These are phyloP conservation scores for Epichloe sp. DNA, from an alignment of 2,329 filamentous ascomycete genomes.

Conservation along the genomic window DNA sequence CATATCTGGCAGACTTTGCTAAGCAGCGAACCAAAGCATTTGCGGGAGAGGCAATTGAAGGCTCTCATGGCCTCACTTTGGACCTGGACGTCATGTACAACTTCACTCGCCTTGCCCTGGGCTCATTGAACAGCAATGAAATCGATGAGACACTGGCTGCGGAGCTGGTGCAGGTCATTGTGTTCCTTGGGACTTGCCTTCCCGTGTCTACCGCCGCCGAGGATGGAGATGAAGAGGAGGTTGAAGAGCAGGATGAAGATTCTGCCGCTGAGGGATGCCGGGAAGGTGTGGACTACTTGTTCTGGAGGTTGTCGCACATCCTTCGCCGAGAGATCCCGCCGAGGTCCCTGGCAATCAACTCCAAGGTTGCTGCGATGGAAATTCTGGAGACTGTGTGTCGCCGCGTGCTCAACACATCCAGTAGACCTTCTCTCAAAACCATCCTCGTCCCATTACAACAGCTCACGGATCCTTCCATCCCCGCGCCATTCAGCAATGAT, in stretches of 20 bases:
- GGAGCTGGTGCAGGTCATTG: constrained; percentile 67
- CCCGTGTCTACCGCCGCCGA: constrained; percentile 26
- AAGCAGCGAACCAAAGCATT: constrained; percentile 38
- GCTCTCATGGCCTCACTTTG: constrained; percentile 59
- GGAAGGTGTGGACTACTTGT: constrained; percentile 54
- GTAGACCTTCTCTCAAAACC: constrained; percentile 49
- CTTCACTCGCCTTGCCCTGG: constrained; percentile 36
- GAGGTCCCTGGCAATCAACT: constrained; percentile 49
- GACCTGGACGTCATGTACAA: constrained; percentile 49
- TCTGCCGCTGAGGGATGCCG: constrained; percentile 17
- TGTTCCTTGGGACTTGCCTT: constrained; percentile 60
- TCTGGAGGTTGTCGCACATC: constrained; percentile 65
- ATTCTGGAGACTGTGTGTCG: constrained; percentile 58
- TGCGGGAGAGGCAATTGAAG: constrained; percentile 44
- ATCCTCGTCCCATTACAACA: constrained; percentile 57
- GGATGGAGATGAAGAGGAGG: constrained; percentile 27
- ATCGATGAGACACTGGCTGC: constrained; percentile 63
- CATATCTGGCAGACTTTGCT: constrained; percentile 72
- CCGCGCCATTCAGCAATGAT: constrained; percentile 57
- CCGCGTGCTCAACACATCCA: constrained; percentile 42
- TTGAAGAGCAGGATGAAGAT: constrained; percentile 29
- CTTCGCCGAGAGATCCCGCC: constrained; percentile 62
- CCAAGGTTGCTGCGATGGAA: constrained; percentile 64
- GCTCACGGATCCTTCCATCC: constrained; percentile 68
- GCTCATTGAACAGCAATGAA: constrained; percentile 45